A percentile compares a stretch with the other conserved stretches of the same genome.
Conservation (phyloP, 768 basidiomycete genomes). For the Tylopilus subfusipes region DNA sequence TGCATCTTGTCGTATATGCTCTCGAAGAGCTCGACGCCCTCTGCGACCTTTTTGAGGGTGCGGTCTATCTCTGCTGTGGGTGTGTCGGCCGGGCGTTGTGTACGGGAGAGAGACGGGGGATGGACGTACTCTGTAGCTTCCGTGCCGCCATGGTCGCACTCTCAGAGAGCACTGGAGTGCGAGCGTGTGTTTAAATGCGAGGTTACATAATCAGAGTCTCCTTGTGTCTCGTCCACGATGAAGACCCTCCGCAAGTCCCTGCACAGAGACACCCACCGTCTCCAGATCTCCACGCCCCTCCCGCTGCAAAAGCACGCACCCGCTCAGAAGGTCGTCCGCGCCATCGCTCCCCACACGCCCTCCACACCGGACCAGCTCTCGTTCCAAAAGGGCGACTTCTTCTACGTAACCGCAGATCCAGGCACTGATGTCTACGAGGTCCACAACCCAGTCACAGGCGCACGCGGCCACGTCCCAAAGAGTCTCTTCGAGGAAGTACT, state of each 20-base stretch:
- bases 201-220: slow-evolving; percentile 25
- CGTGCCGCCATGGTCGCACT: slow-evolving; percentile 71
- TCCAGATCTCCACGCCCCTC: slow-evolving; percentile 67
- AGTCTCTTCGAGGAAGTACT: slow-evolving; percentile 87
- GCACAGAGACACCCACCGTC: slow-evolving; percentile 53
- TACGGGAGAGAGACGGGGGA: neutral
- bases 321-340: slow-evolving; percentile 94
- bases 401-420: slow-evolving; percentile 85
- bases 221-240: slow-evolving; percentile 42
- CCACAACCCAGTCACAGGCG: slow-evolving; percentile 87
- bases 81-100: neutral
- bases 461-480: slow-evolving; percentile 87
- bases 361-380: slow-evolving; percentile 80
- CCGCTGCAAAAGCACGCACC: slow-evolving; percentile 62
- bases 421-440: slow-evolving; percentile 79
- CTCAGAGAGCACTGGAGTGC: neutral
- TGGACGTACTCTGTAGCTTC: slow-evolving; percentile 76
- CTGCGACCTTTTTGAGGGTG: slow-evolving; percentile 93
- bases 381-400: slow-evolving; percentile 95
- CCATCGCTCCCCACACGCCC: slow-evolving; percentile 62
- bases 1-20: slow-evolving; percentile 99
- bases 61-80: slow-evolving; percentile 93
- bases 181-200: neutral
- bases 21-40: slow-evolving; percentile 94
- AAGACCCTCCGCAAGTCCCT: slow-evolving; percentile 82